A percentile compares a stretch with the other conserved stretches of the same genome.
Evolutionary conservation across 257 asterid species (phyloP).

Genomic region (Nicotiana otophora): DNA sequence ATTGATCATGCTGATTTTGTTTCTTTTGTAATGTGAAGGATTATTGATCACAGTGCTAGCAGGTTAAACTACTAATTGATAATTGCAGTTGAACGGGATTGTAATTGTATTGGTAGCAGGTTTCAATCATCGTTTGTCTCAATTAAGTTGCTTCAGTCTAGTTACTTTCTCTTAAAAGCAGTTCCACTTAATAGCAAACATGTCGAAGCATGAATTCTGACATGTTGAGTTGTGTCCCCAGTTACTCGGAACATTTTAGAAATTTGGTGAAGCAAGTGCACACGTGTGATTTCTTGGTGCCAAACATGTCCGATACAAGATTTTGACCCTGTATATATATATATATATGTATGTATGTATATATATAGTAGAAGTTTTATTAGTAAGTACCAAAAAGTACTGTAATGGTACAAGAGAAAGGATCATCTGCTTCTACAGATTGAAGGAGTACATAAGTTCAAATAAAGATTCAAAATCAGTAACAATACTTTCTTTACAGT

Average conservation of each 20-base stretch:
- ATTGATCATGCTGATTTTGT: not conserved
- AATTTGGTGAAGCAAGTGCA: not conserved
- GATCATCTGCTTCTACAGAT: not conserved
- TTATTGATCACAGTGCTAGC: not conserved
- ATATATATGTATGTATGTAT: not conserved
- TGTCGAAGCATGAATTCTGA: not conserved
- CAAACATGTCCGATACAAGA: not conserved
- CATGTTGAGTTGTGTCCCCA: not conserved
- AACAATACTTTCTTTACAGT: not conserved
- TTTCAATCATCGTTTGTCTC: not conserved
- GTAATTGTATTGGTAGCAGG: not conserved
- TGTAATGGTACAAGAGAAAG: not conserved
- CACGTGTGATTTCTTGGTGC: not conserved
- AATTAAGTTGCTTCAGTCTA: not conserved
- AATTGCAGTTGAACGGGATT: not conserved
- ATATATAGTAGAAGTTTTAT: not conserved
- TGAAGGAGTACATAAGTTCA: not conserved
- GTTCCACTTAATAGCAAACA: not conserved
- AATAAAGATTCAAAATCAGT: not conserved
- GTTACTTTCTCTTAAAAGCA: not conserved
- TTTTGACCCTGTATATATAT: not conserved
- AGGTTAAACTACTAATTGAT: not conserved
- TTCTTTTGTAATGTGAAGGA: not conserved
- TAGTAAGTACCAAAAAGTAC: not conserved
- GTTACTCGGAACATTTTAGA: not conserved